phyloP scores from a whole-genome alignment of 176 grass and related monocot genomes.

The Cenchrus fungigraminus region DNA sequence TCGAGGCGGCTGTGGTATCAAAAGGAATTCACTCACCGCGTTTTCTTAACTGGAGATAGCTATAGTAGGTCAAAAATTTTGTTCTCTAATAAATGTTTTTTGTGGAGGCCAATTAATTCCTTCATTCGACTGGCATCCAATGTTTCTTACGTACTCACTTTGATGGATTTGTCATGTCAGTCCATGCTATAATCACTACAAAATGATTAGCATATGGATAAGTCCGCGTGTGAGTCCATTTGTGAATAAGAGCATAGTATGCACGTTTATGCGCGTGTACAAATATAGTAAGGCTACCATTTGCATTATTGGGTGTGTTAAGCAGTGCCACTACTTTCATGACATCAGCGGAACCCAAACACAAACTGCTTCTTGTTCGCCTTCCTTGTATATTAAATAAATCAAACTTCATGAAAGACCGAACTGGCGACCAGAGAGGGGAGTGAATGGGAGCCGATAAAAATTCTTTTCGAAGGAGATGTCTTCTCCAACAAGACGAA shows the following conservation, averaged over 20 bases:
- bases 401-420: neutral
- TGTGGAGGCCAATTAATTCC: too few relatives aligned
- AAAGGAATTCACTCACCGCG: too few relatives aligned
- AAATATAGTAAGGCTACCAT: neutral
- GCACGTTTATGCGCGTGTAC: neutral
- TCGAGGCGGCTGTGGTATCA: too few relatives aligned
- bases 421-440: too few relatives aligned
- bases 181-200: neutral
- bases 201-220: neutral
- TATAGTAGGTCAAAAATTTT: neutral
- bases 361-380: neutral
- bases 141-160: neutral
- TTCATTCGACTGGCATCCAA: too few relatives aligned
- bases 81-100: neutral
- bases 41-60: too few relatives aligned
- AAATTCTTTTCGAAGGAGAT: too few relatives aligned
- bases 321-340: neutral
- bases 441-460: too few relatives aligned
- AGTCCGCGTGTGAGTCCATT: neutral
- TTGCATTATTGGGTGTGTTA: neutral
- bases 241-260: neutral
- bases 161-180: neutral
- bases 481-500: too few relatives aligned
- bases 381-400: neutral
- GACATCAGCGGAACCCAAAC: neutral